Percentiles rank a stretch among this genome's conserved stretches.
phyloP scores from a whole-genome alignment of 2,329 filamentous ascomycete species.

The Mariannaea elegans region DNA sequence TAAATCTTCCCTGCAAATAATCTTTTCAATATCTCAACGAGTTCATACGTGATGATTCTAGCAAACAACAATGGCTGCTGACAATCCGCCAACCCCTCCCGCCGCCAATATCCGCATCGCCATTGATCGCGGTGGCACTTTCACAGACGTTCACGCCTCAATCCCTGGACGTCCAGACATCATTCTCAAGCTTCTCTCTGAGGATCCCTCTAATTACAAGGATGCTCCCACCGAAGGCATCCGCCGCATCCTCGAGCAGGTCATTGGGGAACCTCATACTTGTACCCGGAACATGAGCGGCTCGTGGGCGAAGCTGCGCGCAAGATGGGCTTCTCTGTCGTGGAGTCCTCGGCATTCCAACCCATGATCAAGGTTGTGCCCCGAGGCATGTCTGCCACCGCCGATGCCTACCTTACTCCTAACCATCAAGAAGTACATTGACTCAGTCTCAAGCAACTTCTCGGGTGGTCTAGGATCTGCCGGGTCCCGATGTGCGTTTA shows the following conservation, averaged over 20 bases:
- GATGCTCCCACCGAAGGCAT: slow-evolving; percentile 81
- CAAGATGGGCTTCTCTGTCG: slow-evolving; percentile 50
- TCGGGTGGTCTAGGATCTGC: slow-evolving; percentile 45
- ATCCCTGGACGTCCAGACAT: slow-evolving; percentile 72
- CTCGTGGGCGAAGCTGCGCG: slow-evolving; percentile 45
- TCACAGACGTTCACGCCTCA: slow-evolving; percentile 75
- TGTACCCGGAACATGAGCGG: slow-evolving; percentile 63
- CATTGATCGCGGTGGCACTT: slow-evolving; percentile 59
- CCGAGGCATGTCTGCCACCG: slow-evolving; percentile 51
- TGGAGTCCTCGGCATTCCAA: slow-evolving; percentile 25
- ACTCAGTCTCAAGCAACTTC: slow-evolving; percentile 40
- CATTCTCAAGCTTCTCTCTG: slow-evolving; percentile 76
- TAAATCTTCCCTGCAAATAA: too few relatives aligned
- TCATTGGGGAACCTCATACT: slow-evolving; percentile 50
- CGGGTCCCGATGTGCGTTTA: slow-evolving; percentile 26
- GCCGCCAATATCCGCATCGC: slow-evolving; percentile 41
- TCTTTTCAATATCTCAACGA: neutral
- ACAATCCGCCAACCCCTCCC: neutral
- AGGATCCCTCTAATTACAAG: slow-evolving; percentile 74
- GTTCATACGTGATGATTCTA: neutral
- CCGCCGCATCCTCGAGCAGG: slow-evolving; percentile 52
- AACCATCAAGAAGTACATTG: slow-evolving; percentile 47
- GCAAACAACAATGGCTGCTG: slow-evolving; percentile 12
- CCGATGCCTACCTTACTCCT: slow-evolving; percentile 53
- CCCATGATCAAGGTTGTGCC: slow-evolving; percentile 54